Base-by-base conservation (phyloP, 139 green algal genomes). In the Chlorella vulgaris region DNA sequence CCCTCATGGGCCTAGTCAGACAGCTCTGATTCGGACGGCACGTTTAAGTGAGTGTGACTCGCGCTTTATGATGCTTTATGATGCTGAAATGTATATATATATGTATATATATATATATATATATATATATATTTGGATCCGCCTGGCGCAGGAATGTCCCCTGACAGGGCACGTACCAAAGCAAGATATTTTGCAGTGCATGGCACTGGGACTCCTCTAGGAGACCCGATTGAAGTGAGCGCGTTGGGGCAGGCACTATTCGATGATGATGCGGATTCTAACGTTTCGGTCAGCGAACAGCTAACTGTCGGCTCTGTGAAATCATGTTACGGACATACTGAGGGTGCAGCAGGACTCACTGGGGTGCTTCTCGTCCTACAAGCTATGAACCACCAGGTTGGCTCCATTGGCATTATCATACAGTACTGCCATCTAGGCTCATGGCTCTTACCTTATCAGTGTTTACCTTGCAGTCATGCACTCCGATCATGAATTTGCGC, bases 121-220 rank as follows among this genome's bases (percentile, higher is more conserved):
- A n/a, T n/a, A n/a, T n/a, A n/a, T n/a, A n/a, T n/a, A n/a, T n/a
- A n/a, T n/a, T n/a, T n/a, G n/a, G n/a, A n/a, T n/a, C n/a, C n/a
- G n/a, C n/a, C n/a, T n/a, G n/a, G n/a, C n/a, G 77, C 63, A 73
- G 77, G 61, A 15, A n/a, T 29, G 21, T 26, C 74, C 3, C 63
- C 84, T 13, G 31, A 43, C 1, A n/a, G n/a, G n/a, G n/a, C n/a
- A n/a, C n/a, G n/a, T n/a, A n/a, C n/a, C 47, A 58, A 15, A 58
- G 60, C 83, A 50, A 33, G 4, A 4, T 68, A 42, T 8, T 60
- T 90, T 38, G 71, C 83, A 7, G 24, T 90, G n/a, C 88, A 91
- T 58, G 94, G 94, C 74, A 98, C 94, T 15, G 94, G 94, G 21
- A 98, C 94, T 22, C 81, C 92, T 8, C 88, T 98, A n/a, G 94